Evolutionary conservation across 2,329 filamentous ascomycete genomes (phyloP).

Genomic region (Fusarium metavorans): DNA sequence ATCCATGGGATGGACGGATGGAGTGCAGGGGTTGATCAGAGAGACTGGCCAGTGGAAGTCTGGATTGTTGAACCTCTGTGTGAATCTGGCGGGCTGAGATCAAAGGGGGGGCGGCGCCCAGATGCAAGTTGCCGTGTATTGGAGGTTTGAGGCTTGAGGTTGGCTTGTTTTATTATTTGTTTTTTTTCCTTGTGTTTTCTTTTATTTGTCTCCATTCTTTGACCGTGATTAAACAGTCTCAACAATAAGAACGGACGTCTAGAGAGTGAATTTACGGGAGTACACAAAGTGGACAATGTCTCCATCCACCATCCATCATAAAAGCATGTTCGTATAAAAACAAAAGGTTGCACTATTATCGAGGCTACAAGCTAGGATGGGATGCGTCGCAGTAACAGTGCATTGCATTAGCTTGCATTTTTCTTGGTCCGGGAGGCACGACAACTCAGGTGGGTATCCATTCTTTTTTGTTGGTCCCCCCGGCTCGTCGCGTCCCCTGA

Average conservation of each 20-base stretch:
- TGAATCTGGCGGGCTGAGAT: slow-evolving; percentile 4
- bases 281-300: slow-evolving; percentile 3
- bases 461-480: neutral
- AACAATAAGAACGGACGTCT: neutral
- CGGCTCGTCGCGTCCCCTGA: slow-evolving; percentile 11
- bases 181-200: neutral
- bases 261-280: neutral
- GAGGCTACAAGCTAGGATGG: slow-evolving; percentile 1
- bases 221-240: neutral
- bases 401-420: slow-evolving; percentile 30
- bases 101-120: neutral
- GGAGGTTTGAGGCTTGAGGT: slow-evolving; percentile 27
- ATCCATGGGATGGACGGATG: neutral
- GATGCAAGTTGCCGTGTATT: slow-evolving; percentile 13
- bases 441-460: slow-evolving; percentile 1
- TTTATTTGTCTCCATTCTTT: neutral
- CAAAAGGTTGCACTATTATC: slow-evolving; percentile 5
- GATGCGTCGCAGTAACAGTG: slow-evolving; percentile 20
- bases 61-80: neutral
- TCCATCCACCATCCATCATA: neutral
- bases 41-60: neutral
- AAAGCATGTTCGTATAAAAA: slow-evolving; percentile 16
- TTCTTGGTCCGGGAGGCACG: neutral
- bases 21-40: slow-evolving; percentile 2
- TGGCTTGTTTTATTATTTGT: slow-evolving; percentile 17